These are phyloP conservation scores for Conticribra weissflogii DNA, from an alignment of 108 stramenopile species.

Conservation along the genomic window DNA sequence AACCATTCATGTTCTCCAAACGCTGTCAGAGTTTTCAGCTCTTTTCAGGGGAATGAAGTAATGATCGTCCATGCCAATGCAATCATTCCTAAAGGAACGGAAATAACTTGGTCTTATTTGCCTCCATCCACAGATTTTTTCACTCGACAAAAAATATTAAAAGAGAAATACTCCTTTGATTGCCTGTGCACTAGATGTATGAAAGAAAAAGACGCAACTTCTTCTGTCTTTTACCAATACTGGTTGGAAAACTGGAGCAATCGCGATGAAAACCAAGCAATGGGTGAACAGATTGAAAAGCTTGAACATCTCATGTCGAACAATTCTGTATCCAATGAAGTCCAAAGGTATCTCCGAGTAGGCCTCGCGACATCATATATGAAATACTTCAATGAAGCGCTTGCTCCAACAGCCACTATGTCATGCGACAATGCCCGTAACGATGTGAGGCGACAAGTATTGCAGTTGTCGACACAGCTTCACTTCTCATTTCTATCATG, in stretches of 20 bases:
- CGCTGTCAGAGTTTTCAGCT: conserved; percentile 70
- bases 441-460: conserved; percentile 21
- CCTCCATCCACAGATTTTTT: conserved; percentile 59
- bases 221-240: not conserved
- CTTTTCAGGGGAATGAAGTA: conserved; percentile 36
- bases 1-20: conserved; percentile 84
- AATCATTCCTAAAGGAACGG: conserved; percentile 55
- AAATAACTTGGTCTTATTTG: conserved; percentile 81
- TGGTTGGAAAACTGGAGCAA: conserved; percentile 15
- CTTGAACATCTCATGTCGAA: conserved; percentile 33
- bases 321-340: conserved; percentile 42
- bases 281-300: conserved; percentile 9
- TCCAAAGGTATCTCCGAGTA: conserved; percentile 51
- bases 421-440: not conserved
- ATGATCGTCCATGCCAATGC: conserved; percentile 76
- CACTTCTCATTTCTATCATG: conserved; percentile 64
- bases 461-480: conserved; percentile 57
- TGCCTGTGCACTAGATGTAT: conserved; percentile 69
- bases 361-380: conserved; percentile 60
- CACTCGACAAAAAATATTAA: conserved; percentile 45
- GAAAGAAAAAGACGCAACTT: conserved; percentile 30
- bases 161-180: conserved; percentile 58
- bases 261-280: not conserved
- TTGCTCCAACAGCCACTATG: conserved; percentile 12
- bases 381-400: conserved; percentile 59